phyloP scores from a whole-genome alignment of 2,329 filamentous ascomycete genomes.

The Cryphonectria parasitica region DNA sequence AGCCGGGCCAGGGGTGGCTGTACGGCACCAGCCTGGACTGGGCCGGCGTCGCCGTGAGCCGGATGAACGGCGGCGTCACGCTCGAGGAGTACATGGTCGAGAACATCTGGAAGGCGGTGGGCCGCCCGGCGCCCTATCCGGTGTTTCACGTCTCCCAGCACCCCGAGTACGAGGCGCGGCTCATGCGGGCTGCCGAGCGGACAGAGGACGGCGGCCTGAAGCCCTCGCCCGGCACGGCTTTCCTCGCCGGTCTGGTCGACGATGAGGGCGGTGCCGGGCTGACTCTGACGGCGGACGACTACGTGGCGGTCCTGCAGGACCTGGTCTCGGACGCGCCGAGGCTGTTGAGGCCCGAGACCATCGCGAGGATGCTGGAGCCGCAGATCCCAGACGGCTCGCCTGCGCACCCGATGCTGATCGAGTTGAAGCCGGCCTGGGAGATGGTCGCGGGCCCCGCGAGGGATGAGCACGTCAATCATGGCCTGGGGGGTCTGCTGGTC shows the following conservation, averaged over 20 bases:
- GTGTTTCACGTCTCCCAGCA: slow-evolving; percentile 6
- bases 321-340: not conserved
- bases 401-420: not conserved
- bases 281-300: slow-evolving; percentile 10
- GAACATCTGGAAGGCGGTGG: slow-evolving; percentile 13
- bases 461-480: slow-evolving; percentile 9
- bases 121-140: slow-evolving; percentile 8
- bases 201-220: slow-evolving; percentile 1
- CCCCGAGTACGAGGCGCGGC: slow-evolving; percentile 5
- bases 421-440: slow-evolving; percentile 13
- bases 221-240: not conserved
- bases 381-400: slow-evolving; percentile 1
- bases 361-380: not conserved
- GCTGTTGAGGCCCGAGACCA: slow-evolving; percentile 3
- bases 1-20: slow-evolving; percentile 56
- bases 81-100: slow-evolving; percentile 20
- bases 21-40: slow-evolving; percentile 57
- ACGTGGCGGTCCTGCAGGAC: slow-evolving; percentile 13
- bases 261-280: slow-evolving; percentile 15
- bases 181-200: slow-evolving; percentile 5
- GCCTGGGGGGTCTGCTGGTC: slow-evolving; percentile 5
- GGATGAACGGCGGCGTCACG: not conserved
- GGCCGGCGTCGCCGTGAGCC: slow-evolving; percentile 51
- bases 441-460: slow-evolving; percentile 5
- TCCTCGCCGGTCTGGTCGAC: slow-evolving; percentile 4